These are phyloP conservation scores for Hippophae gyantsensis DNA, from an alignment of 306 rosid species.

Conservation along the genomic window DNA sequence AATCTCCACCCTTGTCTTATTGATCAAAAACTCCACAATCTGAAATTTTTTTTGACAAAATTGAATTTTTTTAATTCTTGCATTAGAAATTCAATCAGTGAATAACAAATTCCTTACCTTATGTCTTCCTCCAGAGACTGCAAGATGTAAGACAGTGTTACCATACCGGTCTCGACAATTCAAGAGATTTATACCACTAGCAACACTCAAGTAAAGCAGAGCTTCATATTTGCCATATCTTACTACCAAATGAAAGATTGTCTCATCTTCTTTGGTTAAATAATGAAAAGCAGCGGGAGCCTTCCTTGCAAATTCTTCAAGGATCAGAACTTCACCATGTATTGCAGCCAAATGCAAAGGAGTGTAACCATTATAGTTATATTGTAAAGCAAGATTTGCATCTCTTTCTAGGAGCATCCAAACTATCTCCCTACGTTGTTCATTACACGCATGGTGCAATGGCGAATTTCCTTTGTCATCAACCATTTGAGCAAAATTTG, in stretches of 20 bases:
- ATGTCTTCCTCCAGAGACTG: constrained; percentile 37
- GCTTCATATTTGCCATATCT: constrained; percentile 46
- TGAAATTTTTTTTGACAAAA: not conserved
- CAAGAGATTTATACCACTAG: constrained; percentile 32
- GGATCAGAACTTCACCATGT: constrained; percentile 44
- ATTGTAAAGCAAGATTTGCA: constrained; percentile 29
- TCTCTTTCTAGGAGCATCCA: constrained; percentile 38
- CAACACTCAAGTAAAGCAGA: constrained; percentile 28
- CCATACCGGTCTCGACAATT: constrained; percentile 45
- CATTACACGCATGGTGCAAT: constrained; percentile 42
- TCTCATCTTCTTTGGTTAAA: constrained; percentile 47
- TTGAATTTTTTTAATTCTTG: not conserved
- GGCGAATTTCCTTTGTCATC: constrained; percentile 44
- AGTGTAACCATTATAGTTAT: constrained; percentile 49
- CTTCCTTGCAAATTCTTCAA: constrained; percentile 31
- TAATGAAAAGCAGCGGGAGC: constrained; percentile 35
- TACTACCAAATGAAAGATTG: constrained; percentile 51
- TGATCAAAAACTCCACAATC: constrained; percentile 52
- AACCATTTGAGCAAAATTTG: constrained; percentile 21
- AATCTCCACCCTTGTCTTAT: constrained; percentile 34
- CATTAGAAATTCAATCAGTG: not conserved
- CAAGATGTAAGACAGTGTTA: constrained; percentile 50
- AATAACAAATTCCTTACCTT: constrained; percentile 32
- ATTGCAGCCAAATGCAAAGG: constrained; percentile 50
- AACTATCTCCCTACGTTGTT: constrained; percentile 42